Conservation (phyloP, 768 basidiomycete species). For the Gyrodon lividus region DNA sequence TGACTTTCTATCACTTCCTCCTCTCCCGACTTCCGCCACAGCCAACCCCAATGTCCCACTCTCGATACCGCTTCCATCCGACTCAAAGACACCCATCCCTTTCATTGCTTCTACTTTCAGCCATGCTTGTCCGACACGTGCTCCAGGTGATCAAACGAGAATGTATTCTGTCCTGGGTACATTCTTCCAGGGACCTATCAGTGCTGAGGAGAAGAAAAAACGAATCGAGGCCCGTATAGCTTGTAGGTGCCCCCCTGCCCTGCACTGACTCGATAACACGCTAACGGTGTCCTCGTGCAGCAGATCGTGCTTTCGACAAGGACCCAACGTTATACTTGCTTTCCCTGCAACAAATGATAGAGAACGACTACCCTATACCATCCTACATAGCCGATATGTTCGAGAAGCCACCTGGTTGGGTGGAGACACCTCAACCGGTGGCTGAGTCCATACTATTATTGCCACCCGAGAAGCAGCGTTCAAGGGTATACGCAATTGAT, state of each 20-base stretch:
- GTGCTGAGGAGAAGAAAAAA: constrained; percentile 74
- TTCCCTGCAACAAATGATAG: constrained; percentile 82
- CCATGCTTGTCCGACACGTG: constrained; percentile 90
- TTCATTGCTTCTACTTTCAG: constrained; percentile 82
- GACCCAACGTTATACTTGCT: constrained; percentile 73
- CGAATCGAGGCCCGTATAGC: constrained; percentile 46
- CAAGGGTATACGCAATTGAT: constrained; percentile 80
- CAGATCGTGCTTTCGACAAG: constrained; percentile 59
- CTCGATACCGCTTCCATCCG: constrained; percentile 37
- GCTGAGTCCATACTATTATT: constrained; percentile 33
- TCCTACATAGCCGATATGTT: constrained; percentile 78
- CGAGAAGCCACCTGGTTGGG: constrained; percentile 68
- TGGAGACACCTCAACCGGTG: constrained; percentile 67
- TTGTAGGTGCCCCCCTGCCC: constrained; percentile 23
- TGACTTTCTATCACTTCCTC: constrained; percentile 68
- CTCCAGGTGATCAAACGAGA: constrained; percentile 81
- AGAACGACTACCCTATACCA: constrained; percentile 91
- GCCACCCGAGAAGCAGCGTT: constrained; percentile 31
- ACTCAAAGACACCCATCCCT: constrained; percentile 43
- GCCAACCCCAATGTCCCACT: constrained; percentile 56
- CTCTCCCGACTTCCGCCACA: constrained; percentile 67
- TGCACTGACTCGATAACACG: neutral
- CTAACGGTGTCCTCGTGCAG: constrained; percentile 33
- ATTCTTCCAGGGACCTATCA: constrained; percentile 82
- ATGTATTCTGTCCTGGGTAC: constrained; percentile 85